Evolutionary conservation across 192 early-diverging fungal genomes (phyloP).

Genomic region (Entrophospora sp.): DNA sequence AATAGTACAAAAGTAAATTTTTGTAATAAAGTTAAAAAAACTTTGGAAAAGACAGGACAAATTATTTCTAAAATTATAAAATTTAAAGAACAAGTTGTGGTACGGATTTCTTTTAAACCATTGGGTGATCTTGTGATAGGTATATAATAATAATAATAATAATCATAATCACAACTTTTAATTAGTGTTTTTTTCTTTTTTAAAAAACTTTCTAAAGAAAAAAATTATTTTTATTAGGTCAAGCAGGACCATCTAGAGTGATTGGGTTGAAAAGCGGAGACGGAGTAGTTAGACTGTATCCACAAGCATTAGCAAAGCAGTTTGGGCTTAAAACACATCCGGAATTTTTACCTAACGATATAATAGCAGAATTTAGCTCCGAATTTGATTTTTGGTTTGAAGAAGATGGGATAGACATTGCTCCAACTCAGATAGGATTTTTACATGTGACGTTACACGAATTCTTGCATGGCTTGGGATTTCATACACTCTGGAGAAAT

Average conservation of each 20-base stretch:
- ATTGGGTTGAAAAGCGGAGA: constrained; percentile 27
- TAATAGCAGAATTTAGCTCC: constrained; percentile 28
- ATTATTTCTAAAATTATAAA: too few relatives aligned
- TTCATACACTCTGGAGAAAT: constrained; percentile 23
- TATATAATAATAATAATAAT: too few relatives aligned
- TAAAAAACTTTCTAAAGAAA: too few relatives aligned
- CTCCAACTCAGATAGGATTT: constrained; percentile 25
- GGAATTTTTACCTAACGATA: constrained; percentile 24
- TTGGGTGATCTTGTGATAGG: too few relatives aligned
- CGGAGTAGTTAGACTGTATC: constrained; percentile 28
- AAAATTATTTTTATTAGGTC: too few relatives aligned
- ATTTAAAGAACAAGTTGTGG: too few relatives aligned
- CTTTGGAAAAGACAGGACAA: too few relatives aligned
- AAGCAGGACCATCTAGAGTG: constrained; percentile 25
- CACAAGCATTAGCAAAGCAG: constrained; percentile 33
- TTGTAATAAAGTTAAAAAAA: too few relatives aligned
- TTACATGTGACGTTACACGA: constrained; percentile 28
- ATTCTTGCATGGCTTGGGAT: constrained; percentile 34
- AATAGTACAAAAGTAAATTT: too few relatives aligned
- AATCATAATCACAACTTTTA: too few relatives aligned
- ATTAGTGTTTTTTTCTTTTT: too few relatives aligned
- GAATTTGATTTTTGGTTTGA: constrained; percentile 27
- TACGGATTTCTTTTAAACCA: too few relatives aligned
- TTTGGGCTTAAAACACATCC: constrained; percentile 20
- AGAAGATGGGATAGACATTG: not conserved